Base-by-base conservation (phyloP, 2,329 filamentous ascomycete species). In the Neurospora sp. region DNA sequence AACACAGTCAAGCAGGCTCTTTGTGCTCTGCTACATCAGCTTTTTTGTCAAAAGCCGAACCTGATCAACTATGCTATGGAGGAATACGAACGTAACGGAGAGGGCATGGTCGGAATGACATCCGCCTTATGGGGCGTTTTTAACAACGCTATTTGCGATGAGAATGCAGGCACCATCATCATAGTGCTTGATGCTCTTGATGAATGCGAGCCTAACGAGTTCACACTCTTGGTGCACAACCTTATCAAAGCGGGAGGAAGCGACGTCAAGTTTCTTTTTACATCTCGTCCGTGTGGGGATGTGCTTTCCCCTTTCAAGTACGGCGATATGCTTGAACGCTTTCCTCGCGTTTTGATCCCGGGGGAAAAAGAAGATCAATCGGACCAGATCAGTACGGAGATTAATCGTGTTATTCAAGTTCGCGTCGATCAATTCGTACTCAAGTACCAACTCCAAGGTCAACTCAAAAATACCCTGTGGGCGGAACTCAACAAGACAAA, bases 131-230 rank as follows among this genome's bases (percentile, higher is more conserved):
- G 80, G 81, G 69, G 70, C 0, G 76, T 23, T 23, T 23, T 23
- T 2, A 23, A 23, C 23, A 23, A 23, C 2, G 2, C 23, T 23
- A 23, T 23, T 2, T 2, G 23, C 0, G 23, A 23, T 23, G 2
- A 23, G 2, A 23, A 2, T 2, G 23, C 23, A 2, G 23, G 23
- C 5, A 68, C 75, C 37, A 65, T 83, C 0, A 75, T 79, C 2
- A 73, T 80, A 11, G 77, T 82, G 0, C 70, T 83, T 8, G 81
- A 83, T 74, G 81, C 79, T 1, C 72, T 83, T 1, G 81, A 83
- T 33, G 70, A 82, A 75, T 80, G 76, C 68, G 69, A 57, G 6
- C 1, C 23, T 15, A 8, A 10, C 5, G 19, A 52, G 46, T 52
- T 52, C 2, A 15, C 0, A 52, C n/a, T 19, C 2, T 28, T 52